Conservation (phyloP, 768 basidiomycete genomes). For the Wakefieldia striispora region DNA sequence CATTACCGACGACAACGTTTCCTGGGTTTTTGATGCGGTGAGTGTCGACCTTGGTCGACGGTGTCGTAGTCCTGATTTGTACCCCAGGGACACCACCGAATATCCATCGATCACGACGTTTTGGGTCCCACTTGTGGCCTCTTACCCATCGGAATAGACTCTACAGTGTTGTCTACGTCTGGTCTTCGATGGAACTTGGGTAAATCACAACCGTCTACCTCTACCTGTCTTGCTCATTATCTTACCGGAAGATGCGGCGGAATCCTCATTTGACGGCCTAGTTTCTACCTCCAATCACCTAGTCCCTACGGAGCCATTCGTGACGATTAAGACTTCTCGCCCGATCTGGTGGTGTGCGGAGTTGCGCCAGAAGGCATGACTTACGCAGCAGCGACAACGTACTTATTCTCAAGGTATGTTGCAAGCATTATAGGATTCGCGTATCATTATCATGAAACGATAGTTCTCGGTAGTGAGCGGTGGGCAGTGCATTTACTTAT, state of each 20-base stretch:
- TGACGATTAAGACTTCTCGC: constrained; percentile 72
- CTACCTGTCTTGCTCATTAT: constrained; percentile 1
- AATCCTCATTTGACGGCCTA: constrained; percentile 80
- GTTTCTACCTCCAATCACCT: constrained; percentile 96
- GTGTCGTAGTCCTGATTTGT: background rate
- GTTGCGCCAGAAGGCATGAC: constrained; percentile 32
- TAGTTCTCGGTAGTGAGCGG: no score
- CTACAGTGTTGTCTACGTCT: constrained; percentile 71
- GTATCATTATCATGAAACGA: constrained; percentile 9
- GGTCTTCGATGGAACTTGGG: constrained; percentile 92
- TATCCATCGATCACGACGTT: constrained; percentile 67
- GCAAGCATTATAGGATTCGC: no score
- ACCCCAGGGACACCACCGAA: constrained; percentile 77
- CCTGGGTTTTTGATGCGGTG: constrained; percentile 84
- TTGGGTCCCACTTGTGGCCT: constrained; percentile 91
- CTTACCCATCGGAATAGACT: constrained; percentile 85
- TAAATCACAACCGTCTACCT: constrained; percentile 32
- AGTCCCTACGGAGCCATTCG: constrained; percentile 56
- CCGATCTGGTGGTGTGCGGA: constrained; percentile 93
- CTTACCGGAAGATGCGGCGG: constrained; percentile 44
- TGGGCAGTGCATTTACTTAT: no score
- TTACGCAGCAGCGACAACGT: background rate
- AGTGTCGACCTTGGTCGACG: constrained; percentile 14
- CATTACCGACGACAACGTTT: constrained; percentile 87
- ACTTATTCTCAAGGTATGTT: no score